phyloP scores from a whole-genome alignment of 1,284 basidiomycete species.

The Apiotrichum siamense region DNA sequence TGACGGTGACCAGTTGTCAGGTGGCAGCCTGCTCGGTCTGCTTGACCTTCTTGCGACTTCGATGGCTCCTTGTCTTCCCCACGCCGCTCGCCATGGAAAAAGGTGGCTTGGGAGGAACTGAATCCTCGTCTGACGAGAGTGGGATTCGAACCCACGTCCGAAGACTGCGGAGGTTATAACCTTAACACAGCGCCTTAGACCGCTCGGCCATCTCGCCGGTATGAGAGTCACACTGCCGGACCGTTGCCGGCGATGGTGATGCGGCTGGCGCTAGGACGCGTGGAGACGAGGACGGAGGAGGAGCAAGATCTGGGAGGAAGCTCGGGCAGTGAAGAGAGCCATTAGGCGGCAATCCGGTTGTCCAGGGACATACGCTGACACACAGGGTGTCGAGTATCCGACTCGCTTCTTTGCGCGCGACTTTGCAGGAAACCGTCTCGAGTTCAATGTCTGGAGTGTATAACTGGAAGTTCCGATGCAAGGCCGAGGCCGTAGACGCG shows the following conservation, averaged over 20 bases:
- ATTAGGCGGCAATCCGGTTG: not conserved
- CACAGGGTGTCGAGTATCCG: conserved; percentile 40
- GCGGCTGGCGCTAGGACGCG: not conserved
- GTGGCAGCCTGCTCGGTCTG: too few relatives aligned
- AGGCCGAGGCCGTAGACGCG: too few relatives aligned
- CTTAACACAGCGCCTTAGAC: conserved; percentile 25
- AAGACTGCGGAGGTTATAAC: too few relatives aligned
- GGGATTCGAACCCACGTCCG: too few relatives aligned
- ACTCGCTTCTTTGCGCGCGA: conserved; percentile 42
- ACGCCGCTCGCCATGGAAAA: too few relatives aligned
- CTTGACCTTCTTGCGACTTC: too few relatives aligned
- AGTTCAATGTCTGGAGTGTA: conserved; percentile 26
- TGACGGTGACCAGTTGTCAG: too few relatives aligned
- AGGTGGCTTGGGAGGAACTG: too few relatives aligned
- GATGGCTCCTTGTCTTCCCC: too few relatives aligned
- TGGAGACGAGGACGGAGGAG: not conserved
- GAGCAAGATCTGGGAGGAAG: not conserved
- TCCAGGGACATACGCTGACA: conserved; percentile 1
- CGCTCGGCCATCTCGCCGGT: conserved; percentile 22
- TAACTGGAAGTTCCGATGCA: too few relatives aligned
- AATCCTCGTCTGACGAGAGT: too few relatives aligned
- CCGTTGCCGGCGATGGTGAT: not conserved
- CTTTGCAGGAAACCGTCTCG: conserved; percentile 43
- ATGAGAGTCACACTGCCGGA: too few relatives aligned
- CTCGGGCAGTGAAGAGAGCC: not conserved